Conservation (phyloP, 495 filamentous ascomycete species). For the Saxophila tyrrhenica region DNA sequence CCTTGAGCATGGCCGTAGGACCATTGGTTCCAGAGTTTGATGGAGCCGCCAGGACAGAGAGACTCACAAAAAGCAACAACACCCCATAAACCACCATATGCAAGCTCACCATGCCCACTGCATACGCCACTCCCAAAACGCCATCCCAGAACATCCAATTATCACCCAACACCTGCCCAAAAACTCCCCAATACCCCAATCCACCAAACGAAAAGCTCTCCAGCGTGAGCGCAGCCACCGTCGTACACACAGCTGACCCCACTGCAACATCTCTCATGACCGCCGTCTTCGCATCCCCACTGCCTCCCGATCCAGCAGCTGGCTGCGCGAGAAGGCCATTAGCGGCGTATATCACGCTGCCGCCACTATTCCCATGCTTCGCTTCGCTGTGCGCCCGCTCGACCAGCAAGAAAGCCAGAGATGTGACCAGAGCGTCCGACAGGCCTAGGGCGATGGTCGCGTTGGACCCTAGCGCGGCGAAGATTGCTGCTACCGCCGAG, state of each 20-base stretch:
- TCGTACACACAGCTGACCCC: constrained; percentile 12
- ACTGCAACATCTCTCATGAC: constrained; percentile 9
- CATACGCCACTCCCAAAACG: constrained; percentile 2
- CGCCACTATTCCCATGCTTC: neutral
- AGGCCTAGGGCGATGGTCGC: constrained; percentile 13
- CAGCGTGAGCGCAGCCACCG: constrained; percentile 15
- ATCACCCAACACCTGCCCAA: constrained; percentile 3
- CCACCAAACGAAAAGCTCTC: constrained; percentile 20
- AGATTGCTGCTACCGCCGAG: constrained; percentile 8
- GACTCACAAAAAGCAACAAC: constrained; percentile 17
- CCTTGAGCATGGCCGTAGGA: too few species aligned
- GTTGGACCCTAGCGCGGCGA: constrained; percentile 4
- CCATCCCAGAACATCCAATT: constrained; percentile 4
- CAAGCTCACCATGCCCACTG: constrained; percentile 1
- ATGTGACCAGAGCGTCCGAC: constrained; percentile 3
- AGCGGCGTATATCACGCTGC: constrained; percentile 10
- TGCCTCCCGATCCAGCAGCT: neutral
- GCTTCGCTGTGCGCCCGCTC: constrained; percentile 6
- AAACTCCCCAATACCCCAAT: constrained; percentile 8
- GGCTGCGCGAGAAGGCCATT: constrained; percentile 16
- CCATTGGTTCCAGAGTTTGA: neutral
- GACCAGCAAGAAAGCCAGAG: constrained; percentile 8
- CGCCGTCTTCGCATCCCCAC: neutral
- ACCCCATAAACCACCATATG: constrained; percentile 1
- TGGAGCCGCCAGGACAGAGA: neutral